These are phyloP conservation scores for Tricholoma saponaceum DNA, from an alignment of 768 basidiomycete species.

Conservation along the genomic window DNA sequence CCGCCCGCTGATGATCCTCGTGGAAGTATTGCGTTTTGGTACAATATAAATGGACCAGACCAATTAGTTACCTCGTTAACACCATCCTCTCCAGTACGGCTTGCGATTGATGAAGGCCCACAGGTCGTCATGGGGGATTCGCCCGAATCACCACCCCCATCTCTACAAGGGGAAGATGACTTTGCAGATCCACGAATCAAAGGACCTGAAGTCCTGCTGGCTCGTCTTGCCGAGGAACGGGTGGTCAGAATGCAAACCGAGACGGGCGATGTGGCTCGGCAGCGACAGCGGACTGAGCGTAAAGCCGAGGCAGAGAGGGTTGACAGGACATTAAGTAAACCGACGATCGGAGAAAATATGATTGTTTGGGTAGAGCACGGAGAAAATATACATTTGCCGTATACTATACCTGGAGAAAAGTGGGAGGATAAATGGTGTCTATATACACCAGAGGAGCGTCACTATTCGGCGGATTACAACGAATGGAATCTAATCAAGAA, in stretches of 20 bases:
- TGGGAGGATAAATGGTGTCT: background rate
- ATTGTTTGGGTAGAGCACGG: background rate
- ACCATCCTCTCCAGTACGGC: background rate
- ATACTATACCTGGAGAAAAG: background rate
- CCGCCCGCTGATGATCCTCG: background rate
- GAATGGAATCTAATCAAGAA: conserved; percentile 5
- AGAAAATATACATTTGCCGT: background rate
- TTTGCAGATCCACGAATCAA: background rate
- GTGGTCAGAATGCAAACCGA: background rate
- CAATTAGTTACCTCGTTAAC: background rate
- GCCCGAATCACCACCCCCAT: background rate
- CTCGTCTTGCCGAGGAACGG: background rate
- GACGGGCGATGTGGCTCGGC: background rate
- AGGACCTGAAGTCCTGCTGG: background rate
- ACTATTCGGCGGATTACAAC: background rate
- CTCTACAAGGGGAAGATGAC: background rate
- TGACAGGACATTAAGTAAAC: background rate
- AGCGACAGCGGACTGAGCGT: background rate
- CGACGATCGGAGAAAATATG: background rate
- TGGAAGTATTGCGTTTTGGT: background rate
- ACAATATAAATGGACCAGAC: background rate
- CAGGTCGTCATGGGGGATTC: background rate
- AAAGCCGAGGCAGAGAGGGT: too few relatives aligned
- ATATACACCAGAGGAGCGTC: background rate
- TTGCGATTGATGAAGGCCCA: background rate